Conservation (phyloP, 179 eudicot genomes). For the Vitellaria paradoxa region DNA sequence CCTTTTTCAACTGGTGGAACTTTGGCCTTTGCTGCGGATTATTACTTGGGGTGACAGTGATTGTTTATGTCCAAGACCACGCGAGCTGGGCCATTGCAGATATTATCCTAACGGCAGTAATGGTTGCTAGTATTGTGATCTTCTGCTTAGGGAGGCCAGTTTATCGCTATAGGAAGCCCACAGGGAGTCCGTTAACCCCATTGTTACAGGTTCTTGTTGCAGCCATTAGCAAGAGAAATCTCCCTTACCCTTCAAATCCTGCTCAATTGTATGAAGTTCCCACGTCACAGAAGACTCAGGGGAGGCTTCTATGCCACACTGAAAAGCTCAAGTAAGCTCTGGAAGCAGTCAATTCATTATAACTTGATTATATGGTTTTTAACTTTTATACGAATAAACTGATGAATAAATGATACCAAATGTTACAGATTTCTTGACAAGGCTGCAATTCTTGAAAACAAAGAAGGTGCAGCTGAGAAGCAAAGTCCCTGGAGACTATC, state of each 20-base stretch:
- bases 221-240: slow-evolving; percentile 56
- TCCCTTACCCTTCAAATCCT: slow-evolving; percentile 38
- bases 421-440: slow-evolving; percentile 53
- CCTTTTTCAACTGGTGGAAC: slow-evolving; percentile 96
- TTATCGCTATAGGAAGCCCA: slow-evolving; percentile 55
- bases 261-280: slow-evolving; percentile 55
- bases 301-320: slow-evolving; percentile 62
- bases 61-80: slow-evolving; percentile 70
- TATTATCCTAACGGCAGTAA: slow-evolving; percentile 39
- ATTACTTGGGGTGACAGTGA: slow-evolving; percentile 64
- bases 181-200: slow-evolving; percentile 73
- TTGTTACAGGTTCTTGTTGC: slow-evolving; percentile 66
- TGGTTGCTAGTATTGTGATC: slow-evolving; percentile 50
- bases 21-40: slow-evolving; percentile 60
- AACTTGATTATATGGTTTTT: not conserved
- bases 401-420: not conserved
- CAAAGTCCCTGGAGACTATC: slow-evolving; percentile 61
- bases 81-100: slow-evolving; percentile 68
- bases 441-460: slow-evolving; percentile 59
- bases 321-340: slow-evolving; percentile 55
- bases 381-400: no score
- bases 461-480: slow-evolving; percentile 10
- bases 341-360: not conserved
- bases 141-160: slow-evolving; percentile 61
- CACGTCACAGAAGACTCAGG: slow-evolving; percentile 29